Conservation (phyloP, 1,139 yeast species). For the Blastobotrys ciferrii region DNA sequence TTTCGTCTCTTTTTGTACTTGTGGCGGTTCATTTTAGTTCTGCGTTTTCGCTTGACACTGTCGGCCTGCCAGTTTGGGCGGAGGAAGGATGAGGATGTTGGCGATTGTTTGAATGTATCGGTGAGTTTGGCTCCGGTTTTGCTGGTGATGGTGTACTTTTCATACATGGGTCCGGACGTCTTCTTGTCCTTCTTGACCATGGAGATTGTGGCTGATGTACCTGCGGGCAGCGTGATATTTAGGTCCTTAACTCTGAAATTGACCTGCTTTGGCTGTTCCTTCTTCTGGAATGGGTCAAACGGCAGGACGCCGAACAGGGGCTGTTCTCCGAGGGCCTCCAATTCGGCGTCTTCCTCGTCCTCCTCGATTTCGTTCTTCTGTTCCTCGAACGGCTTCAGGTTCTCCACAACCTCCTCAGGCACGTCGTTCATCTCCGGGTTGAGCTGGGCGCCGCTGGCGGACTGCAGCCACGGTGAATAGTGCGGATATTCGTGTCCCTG, state of each 20-base stretch:
- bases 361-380: constrained; percentile 18
- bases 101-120: constrained; percentile 7
- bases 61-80: constrained; percentile 29
- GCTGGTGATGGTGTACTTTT: constrained; percentile 6
- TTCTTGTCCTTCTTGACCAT: constrained; percentile 12
- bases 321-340: constrained; percentile 8
- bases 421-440: constrained; percentile 26
- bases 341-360: constrained; percentile 16
- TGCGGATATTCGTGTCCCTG: constrained; percentile 12
- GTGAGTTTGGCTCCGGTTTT: constrained; percentile 3
- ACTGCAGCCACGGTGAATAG: constrained; percentile 24
- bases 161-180: constrained; percentile 4
- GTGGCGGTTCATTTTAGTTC: constrained; percentile 48
- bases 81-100: constrained; percentile 16
- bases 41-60: constrained; percentile 44
- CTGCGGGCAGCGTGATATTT: constrained; percentile 15
- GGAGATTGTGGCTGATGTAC: constrained; percentile 15
- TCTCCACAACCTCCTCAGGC: constrained; percentile 24
- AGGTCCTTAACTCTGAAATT: constrained; percentile 17
- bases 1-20: constrained; percentile 47
- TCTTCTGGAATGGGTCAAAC: constrained; percentile 3
- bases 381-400: constrained; percentile 21
- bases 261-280: constrained; percentile 12
- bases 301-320: constrained; percentile 5
- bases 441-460: constrained; percentile 22